A percentile compares a stretch with the other conserved stretches of the same genome.
These are phyloP conservation scores for Xylaria telfairii DNA, from an alignment of 495 filamentous ascomycete genomes.

Conservation along the genomic window DNA sequence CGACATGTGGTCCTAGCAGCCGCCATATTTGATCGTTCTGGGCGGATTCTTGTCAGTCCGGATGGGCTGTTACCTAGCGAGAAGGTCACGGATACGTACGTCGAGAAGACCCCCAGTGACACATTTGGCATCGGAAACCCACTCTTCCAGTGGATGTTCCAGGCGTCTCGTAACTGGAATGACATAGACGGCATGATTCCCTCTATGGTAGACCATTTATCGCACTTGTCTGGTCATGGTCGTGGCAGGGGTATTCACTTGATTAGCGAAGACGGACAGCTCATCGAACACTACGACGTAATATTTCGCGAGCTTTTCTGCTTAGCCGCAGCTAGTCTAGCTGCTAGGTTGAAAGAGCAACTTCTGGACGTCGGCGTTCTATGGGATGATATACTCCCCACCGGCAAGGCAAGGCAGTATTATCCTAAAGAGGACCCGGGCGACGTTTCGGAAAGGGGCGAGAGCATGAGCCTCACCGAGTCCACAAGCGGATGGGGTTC, in stretches of 20 bases:
- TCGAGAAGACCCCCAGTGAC: slow-evolving; percentile 77
- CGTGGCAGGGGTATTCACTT: slow-evolving; percentile 40
- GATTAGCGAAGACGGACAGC: slow-evolving; percentile 48
- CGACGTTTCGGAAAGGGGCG: slow-evolving; percentile 20
- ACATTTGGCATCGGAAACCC: slow-evolving; percentile 77
- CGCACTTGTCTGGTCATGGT: slow-evolving; percentile 39
- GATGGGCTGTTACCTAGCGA: slow-evolving; percentile 81
- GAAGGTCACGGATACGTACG: slow-evolving; percentile 79
- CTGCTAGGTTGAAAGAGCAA: slow-evolving; percentile 65
- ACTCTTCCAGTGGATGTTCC: slow-evolving; percentile 86
- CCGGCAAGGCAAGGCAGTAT: slow-evolving; percentile 46
- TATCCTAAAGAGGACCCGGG: slow-evolving; percentile 15
- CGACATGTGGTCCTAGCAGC: slow-evolving; percentile 80
- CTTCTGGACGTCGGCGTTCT: slow-evolving; percentile 73
- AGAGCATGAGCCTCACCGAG: slow-evolving; percentile 26
- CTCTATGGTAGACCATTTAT: slow-evolving; percentile 68
- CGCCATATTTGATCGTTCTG: slow-evolving; percentile 76
- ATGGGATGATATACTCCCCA: slow-evolving; percentile 78
- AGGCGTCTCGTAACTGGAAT: slow-evolving; percentile 77
- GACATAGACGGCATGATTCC: slow-evolving; percentile 70
- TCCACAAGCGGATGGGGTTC: slow-evolving; percentile 67
- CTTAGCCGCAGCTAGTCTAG: slow-evolving; percentile 75
- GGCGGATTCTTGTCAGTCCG: slow-evolving; percentile 77
- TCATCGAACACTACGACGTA: slow-evolving; percentile 70
- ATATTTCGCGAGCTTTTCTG: slow-evolving; percentile 90